These are phyloP conservation scores for Suillus sp. DNA, from an alignment of 768 basidiomycete species.

Conservation along the genomic window DNA sequence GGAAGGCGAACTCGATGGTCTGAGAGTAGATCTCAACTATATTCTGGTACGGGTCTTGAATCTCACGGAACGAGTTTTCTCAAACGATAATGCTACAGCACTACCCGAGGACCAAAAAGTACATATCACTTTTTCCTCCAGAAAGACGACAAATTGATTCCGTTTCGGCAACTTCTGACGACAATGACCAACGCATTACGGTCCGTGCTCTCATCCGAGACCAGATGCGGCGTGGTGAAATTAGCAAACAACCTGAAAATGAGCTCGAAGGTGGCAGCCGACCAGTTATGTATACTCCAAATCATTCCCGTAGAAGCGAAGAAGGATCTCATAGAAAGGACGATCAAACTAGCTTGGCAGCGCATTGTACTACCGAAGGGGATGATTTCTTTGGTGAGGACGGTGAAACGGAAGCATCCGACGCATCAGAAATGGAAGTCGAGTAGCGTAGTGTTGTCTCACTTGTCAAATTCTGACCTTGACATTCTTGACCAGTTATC, in stretches of 20 bases:
- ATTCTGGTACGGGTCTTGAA: conserved; percentile 57
- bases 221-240: conserved; percentile 60
- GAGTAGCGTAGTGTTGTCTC: background rate
- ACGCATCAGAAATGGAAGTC: conserved; percentile 1
- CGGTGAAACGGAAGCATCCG: conserved; percentile 18
- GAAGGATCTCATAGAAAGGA: conserved; percentile 9
- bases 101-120: conserved; percentile 84
- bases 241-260: conserved; percentile 63
- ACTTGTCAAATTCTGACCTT: background rate
- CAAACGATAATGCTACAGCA: conserved; percentile 47
- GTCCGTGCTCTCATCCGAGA: conserved; percentile 59
- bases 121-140: conserved; percentile 87
- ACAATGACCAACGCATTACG: conserved; percentile 56
- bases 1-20: conserved; percentile 51
- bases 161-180: conserved; percentile 15
- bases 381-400: conserved; percentile 36
- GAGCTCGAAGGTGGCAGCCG: conserved; percentile 23
- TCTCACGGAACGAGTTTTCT: background rate
- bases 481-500: background rate
- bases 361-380: conserved; percentile 16
- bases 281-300: background rate
- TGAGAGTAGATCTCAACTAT: conserved; percentile 91
- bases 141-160: conserved; percentile 41
- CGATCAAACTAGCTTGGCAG: conserved; percentile 14
- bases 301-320: background rate